Conservation (phyloP, 805 yeast species). For the Wickerhamiella siamensis region DNA sequence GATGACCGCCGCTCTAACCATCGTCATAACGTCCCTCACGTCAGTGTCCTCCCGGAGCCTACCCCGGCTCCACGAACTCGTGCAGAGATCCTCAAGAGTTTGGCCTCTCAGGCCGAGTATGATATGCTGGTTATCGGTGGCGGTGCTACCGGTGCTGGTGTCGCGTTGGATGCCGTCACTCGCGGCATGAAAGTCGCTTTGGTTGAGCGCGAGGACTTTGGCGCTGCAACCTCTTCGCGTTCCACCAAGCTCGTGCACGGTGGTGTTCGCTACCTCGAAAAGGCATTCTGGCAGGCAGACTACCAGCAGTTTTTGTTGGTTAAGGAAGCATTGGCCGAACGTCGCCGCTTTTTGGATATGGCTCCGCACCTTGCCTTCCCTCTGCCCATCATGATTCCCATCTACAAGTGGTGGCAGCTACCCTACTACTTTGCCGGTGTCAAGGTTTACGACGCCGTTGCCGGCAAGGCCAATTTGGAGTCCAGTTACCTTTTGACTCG, state of each 20-base stretch:
- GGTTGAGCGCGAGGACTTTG: constrained; percentile 79
- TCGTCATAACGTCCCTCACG: constrained; percentile 19
- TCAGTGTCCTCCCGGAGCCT: constrained; percentile 15
- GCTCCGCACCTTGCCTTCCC: constrained; percentile 85
- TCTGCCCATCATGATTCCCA: constrained; percentile 91
- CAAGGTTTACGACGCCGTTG: constrained; percentile 81
- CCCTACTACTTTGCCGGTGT: constrained; percentile 90
- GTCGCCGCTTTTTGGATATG: constrained; percentile 71
- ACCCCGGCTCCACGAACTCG: constrained; percentile 20
- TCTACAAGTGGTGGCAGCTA: constrained; percentile 87
- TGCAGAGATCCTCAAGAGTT: constrained; percentile 17
- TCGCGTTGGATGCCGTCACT: constrained; percentile 80
- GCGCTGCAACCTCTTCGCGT: constrained; percentile 84
- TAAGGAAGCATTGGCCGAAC: constrained; percentile 76
- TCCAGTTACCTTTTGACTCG: constrained; percentile 59
- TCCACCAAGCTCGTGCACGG: constrained; percentile 97
- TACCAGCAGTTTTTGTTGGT: constrained; percentile 81
- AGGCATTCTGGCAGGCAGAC: constrained; percentile 84
- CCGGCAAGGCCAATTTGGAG: constrained; percentile 76
- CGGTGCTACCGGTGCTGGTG: constrained; percentile 92
- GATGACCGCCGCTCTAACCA: constrained; percentile 16
- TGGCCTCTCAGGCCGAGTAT: constrained; percentile 34
- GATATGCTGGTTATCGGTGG: constrained; percentile 89
- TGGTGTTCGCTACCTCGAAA: constrained; percentile 89
- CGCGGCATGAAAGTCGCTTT: constrained; percentile 83